A percentile compares a stretch with the other conserved stretches of the same genome.
These are phyloP conservation scores for Naganishia friedmannii DNA, from an alignment of 768 basidiomycete species.

Conservation along the genomic window DNA sequence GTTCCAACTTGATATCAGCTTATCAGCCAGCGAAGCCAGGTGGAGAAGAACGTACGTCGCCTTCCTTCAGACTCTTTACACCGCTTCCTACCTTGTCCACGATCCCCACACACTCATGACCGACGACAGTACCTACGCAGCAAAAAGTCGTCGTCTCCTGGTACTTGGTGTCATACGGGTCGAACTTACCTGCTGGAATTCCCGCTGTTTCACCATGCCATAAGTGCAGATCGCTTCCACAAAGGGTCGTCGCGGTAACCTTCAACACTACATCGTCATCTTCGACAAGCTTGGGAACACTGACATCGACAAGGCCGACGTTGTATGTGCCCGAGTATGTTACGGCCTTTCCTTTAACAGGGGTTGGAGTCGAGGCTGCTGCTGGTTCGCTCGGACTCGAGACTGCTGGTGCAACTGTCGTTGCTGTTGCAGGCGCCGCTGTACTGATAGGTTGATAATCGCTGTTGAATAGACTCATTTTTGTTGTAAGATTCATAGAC, in stretches of 20 bases:
- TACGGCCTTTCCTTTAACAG: slow-evolving; percentile 56
- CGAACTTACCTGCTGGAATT: not conserved
- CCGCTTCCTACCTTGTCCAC: slow-evolving; percentile 66
- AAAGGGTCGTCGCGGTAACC: slow-evolving; percentile 73
- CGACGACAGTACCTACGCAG: slow-evolving; percentile 51
- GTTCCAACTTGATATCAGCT: not conserved
- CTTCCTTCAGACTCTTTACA: slow-evolving; percentile 59
- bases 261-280: slow-evolving; percentile 72
- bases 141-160: not conserved
- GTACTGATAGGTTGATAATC: not conserved
- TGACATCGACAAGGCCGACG: slow-evolving; percentile 57
- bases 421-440: not conserved
- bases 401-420: not conserved
- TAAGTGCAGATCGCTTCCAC: slow-evolving; percentile 58
- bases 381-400: not conserved
- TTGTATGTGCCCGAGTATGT: slow-evolving; percentile 62
- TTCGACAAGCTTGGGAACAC: slow-evolving; percentile 63
- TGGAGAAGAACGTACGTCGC: not conserved
- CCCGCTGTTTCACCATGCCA: slow-evolving; percentile 58
- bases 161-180: not conserved
- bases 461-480: not conserved
- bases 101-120: slow-evolving; percentile 58
- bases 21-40: not conserved
- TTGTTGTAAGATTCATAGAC: not conserved
- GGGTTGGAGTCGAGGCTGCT: not conserved